phyloP scores from a whole-genome alignment of 345 rosid species.

The Citrus unshiu region DNA sequence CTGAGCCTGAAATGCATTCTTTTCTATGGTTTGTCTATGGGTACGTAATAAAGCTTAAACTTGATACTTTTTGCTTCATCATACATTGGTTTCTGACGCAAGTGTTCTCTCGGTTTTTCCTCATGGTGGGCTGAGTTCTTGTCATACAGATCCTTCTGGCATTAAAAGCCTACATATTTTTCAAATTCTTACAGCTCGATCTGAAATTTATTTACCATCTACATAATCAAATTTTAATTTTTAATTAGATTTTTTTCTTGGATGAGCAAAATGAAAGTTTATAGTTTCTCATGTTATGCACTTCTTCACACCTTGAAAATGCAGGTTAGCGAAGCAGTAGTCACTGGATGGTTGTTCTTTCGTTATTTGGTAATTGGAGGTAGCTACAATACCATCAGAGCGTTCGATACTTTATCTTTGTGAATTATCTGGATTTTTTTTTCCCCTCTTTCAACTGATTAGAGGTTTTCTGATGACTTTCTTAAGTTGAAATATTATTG shows the following conservation, averaged over 20 bases:
- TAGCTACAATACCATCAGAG: conserved; percentile 23
- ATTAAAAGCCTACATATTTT: background rate
- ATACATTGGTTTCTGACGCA: background rate
- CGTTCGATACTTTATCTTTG: background rate
- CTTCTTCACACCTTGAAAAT: conserved; percentile 19
- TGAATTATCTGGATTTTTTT: conserved; percentile 1
- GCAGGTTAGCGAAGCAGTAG: conserved; percentile 98
- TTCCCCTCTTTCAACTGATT: background rate
- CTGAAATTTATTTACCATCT: background rate
- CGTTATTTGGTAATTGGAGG: conserved; percentile 99
- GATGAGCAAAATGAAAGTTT: background rate
- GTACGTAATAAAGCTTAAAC: background rate
- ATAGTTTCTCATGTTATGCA: conserved; percentile 8
- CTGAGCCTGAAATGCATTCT: background rate
- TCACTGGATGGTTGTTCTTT: conserved; percentile 93
- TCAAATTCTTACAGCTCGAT: background rate
- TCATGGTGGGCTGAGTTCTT: background rate
- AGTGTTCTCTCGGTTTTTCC: background rate
- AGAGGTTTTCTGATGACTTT: conserved; percentile 1
- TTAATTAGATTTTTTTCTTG: conserved; percentile 8
- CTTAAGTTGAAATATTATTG: background rate
- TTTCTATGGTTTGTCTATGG: background rate
- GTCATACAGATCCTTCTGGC: background rate
- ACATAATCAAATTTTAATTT: background rate
- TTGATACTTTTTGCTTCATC: background rate